Evolutionary conservation across 2,329 filamentous ascomycete species (phyloP).

Genomic region (Neofusicoccum umdonicola): DNA sequence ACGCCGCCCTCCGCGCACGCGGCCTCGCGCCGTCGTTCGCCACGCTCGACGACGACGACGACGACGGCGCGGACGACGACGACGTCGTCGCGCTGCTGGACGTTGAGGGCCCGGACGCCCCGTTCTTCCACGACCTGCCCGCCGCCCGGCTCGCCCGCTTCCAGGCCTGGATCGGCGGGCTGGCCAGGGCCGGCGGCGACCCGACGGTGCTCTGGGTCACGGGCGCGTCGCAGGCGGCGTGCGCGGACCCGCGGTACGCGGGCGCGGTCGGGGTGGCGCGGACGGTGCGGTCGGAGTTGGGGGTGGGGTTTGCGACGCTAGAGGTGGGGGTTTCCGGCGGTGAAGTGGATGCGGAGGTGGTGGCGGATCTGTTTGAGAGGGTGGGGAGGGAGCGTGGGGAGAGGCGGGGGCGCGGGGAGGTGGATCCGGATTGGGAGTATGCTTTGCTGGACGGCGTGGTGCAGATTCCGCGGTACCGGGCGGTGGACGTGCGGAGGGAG

Average conservation of each 20-base stretch:
- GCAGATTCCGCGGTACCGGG: constrained; percentile 26
- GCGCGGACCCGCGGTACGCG: constrained; percentile 29
- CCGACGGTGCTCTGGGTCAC: constrained; percentile 32
- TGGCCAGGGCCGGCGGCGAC: background rate
- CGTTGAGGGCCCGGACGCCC: background rate
- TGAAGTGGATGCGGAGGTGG: too few relatives aligned
- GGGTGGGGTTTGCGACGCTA: constrained; percentile 26
- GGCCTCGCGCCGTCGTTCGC: background rate
- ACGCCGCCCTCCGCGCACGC: background rate
- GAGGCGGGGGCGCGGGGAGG: background rate
- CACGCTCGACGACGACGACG: constrained; percentile 18
- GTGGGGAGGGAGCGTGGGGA: background rate
- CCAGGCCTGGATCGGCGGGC: constrained; percentile 16
- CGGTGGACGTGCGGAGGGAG: constrained; percentile 18
- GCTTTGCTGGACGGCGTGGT: constrained; percentile 23
- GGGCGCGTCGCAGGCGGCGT: constrained; percentile 21
- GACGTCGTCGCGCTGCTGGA: constrained; percentile 29
- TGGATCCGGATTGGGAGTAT: constrained; percentile 31
- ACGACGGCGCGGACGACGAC: background rate
- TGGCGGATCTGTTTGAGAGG: constrained; percentile 16
- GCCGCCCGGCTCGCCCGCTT: constrained; percentile 8
- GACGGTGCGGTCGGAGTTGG: constrained; percentile 29
- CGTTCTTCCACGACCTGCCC: constrained; percentile 29
- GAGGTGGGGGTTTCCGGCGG: too few relatives aligned
- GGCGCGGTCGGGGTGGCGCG: constrained; percentile 30